A percentile compares a stretch with the other conserved stretches of the same genome.
phyloP scores from a whole-genome alignment of 805 yeast genomes.

The Kluyveromyces starmeri region DNA sequence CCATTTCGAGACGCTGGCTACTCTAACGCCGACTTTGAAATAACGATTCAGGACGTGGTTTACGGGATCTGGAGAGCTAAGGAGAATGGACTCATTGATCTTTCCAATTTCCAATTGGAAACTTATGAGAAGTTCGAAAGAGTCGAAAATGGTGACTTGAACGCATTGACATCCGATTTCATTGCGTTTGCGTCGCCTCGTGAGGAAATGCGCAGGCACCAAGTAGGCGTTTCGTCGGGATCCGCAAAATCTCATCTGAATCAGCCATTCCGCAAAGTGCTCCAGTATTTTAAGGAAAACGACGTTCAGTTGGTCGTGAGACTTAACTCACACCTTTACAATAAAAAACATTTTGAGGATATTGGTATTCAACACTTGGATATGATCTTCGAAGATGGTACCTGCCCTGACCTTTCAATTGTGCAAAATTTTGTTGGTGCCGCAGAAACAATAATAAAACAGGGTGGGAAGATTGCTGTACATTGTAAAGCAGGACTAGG shows the following conservation, averaged over 20 bases:
- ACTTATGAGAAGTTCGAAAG: slow-evolving; percentile 91
- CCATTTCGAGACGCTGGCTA: slow-evolving; percentile 97
- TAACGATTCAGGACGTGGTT: slow-evolving; percentile 89
- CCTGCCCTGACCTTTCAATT: slow-evolving; percentile 91
- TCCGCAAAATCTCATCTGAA: slow-evolving; percentile 34
- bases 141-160: slow-evolving; percentile 96
- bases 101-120: slow-evolving; percentile 80
- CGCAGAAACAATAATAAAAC: slow-evolving; percentile 76
- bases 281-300: slow-evolving; percentile 62
- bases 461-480: slow-evolving; percentile 94
- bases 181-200: slow-evolving; percentile 97
- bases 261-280: slow-evolving; percentile 73
- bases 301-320: slow-evolving; percentile 86
- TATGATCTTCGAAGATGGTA: slow-evolving; percentile 96
- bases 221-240: slow-evolving; percentile 9
- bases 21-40: slow-evolving; percentile 87
- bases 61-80: slow-evolving; percentile 98
- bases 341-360: slow-evolving; percentile 71
- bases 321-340: slow-evolving; percentile 85
- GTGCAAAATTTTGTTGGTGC: slow-evolving; percentile 93
- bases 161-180: slow-evolving; percentile 83
- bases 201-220: slow-evolving; percentile 39
- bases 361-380: slow-evolving; percentile 84
- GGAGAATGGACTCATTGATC: slow-evolving; percentile 79
- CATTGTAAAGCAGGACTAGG: slow-evolving; percentile 99